Conservation (phyloP, 2,329 filamentous ascomycete genomes). For the Claviceps fusiformis region DNA sequence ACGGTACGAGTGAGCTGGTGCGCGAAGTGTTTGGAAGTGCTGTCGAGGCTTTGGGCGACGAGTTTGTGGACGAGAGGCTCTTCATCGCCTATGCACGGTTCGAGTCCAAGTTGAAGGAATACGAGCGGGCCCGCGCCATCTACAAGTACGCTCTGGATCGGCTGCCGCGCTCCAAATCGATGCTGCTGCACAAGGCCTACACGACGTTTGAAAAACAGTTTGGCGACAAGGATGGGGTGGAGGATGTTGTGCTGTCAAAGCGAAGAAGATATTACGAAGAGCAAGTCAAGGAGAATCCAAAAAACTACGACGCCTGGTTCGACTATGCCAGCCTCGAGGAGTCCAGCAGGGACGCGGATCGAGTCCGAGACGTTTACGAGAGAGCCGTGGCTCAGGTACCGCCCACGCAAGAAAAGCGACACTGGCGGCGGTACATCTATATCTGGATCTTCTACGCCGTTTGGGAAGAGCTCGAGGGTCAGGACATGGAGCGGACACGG, state of each 20-base stretch:
- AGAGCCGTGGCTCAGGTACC: slow-evolving; percentile 90
- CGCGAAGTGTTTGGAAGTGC: slow-evolving; percentile 82
- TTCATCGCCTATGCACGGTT: slow-evolving; percentile 95
- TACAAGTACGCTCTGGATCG: slow-evolving; percentile 95
- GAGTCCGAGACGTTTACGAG: slow-evolving; percentile 87
- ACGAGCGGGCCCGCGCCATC: slow-evolving; percentile 83
- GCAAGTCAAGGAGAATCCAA: slow-evolving; percentile 81
- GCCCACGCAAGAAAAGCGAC: slow-evolving; percentile 88
- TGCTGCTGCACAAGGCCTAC: slow-evolving; percentile 79
- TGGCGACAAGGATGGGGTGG: slow-evolving; percentile 82
- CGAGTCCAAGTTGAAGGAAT: slow-evolving; percentile 88
- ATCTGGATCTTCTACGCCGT: slow-evolving; percentile 96
- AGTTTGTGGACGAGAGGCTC: slow-evolving; percentile 90
- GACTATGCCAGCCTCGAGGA: slow-evolving; percentile 90
- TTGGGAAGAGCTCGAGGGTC: slow-evolving; percentile 81
- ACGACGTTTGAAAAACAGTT: slow-evolving; percentile 98
- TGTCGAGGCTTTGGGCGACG: slow-evolving; percentile 79
- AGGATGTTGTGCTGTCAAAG: slow-evolving; percentile 92
- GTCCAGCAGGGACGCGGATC: slow-evolving; percentile 64
- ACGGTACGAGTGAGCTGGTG: slow-evolving; percentile 80
- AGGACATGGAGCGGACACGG: slow-evolving; percentile 63
- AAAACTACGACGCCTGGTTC: slow-evolving; percentile 96
- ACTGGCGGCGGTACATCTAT: slow-evolving; percentile 96
- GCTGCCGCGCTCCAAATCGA: slow-evolving; percentile 74
- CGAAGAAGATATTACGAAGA: slow-evolving; percentile 88